Conservation (phyloP, 768 basidiomycete species). For the Lyophyllum semitale region DNA sequence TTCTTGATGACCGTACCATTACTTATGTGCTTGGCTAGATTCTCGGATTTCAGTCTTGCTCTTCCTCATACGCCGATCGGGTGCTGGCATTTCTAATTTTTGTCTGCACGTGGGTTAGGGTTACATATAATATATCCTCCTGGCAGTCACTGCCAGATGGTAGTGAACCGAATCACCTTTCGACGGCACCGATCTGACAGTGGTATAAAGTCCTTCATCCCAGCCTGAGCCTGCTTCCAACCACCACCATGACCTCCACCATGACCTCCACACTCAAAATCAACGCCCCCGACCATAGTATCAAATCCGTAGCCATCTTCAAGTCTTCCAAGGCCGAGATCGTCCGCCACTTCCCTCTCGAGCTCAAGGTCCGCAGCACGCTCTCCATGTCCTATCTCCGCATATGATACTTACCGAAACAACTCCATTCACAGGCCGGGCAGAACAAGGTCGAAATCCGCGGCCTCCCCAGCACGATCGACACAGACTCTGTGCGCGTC, state of each 20-base stretch:
- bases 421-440: conserved; percentile 41
- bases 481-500: conserved; percentile 54
- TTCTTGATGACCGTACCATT: too few species aligned
- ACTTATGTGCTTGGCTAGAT: too few species aligned
- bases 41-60: too few species aligned
- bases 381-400: neutral
- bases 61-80: too few species aligned
- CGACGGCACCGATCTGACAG: too few species aligned
- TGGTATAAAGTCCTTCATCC: too few species aligned
- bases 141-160: too few species aligned
- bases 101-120: too few species aligned
- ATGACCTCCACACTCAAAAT: conserved; percentile 13
- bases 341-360: conserved; percentile 48
- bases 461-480: conserved; percentile 49
- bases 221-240: neutral
- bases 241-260: neutral
- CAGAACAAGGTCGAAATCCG: conserved; percentile 52
- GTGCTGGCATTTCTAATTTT: too few species aligned
- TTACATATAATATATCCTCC: too few species aligned
- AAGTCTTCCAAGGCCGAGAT: conserved; percentile 59
- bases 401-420: neutral
- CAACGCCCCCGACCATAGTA: conserved; percentile 41
- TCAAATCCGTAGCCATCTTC: conserved; percentile 60
- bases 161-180: too few species aligned
- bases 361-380: too few species aligned